Base-by-base conservation (phyloP, 805 yeast species). In the Myxozyma monticola region DNA sequence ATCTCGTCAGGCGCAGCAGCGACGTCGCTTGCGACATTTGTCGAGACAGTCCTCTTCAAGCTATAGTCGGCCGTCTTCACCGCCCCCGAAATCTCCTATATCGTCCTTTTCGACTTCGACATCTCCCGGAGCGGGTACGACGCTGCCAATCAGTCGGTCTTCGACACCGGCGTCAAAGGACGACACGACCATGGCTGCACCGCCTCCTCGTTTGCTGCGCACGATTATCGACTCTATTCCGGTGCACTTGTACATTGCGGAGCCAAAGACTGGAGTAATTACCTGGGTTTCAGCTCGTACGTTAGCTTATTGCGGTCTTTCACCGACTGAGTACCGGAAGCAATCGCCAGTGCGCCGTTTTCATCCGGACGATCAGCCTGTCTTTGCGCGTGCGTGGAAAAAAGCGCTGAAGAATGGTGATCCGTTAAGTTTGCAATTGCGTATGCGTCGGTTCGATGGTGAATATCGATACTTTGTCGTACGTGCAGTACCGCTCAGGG, bases 171-270 rank as follows among this genome's bases (percentile, higher is more conserved):
- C 8, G 15, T 15, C n/a, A 7, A 26, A 35, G n/a, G 33, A 8
- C 14, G 31, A 28, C 10, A 7, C 6, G 17, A 21, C 26, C 15
- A 52, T 52, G 56, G 21, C 37, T 15, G 40, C 46, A 8, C 53
- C 51, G 9, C 39, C 56, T 30, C 53, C 51, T 12, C 41, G 42
- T 17, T 36, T 66, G 12, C 52, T 66, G 39, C 38, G 62, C 10
- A 62, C 65, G 8, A 63, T 66, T 8, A 63, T 66, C 26, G 69
- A 66, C 45, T 65, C 68, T 3, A 63, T 65, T 29, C 69, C 69
- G 1, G 65, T 66, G 10, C 68, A 65, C 43, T 61, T 66, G n/a
- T 63, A 56, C 48, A 62, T 63, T 25, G 67, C 66, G 4, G 64
- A 62, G 39, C 68, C 69, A 2, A 39, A 45, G 26, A 56, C 53